Evolutionary conservation across 441 rosid genomes (phyloP).

Genomic region (Erodium chrysanthum): DNA sequence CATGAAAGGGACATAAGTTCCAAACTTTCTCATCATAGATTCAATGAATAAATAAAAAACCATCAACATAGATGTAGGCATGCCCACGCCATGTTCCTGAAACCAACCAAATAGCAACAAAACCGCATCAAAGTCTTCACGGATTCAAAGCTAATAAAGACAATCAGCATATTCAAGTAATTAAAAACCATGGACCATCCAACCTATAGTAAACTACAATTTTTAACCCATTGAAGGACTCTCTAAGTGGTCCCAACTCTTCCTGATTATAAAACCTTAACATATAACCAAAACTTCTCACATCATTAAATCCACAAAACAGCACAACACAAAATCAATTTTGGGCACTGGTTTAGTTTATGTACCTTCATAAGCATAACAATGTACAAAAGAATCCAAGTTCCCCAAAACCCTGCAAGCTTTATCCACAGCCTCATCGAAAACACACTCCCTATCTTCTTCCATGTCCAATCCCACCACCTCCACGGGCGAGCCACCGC

Average conservation of each 20-base stretch:
- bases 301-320: neutral
- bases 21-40: too few relatives aligned
- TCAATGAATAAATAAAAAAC: too few relatives aligned
- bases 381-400: conserved; percentile 67
- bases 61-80: too few relatives aligned
- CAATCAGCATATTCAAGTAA: too few relatives aligned
- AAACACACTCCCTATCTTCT: conserved; percentile 45
- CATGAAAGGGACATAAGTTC: too few relatives aligned
- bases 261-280: neutral
- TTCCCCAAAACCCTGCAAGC: conserved; percentile 44
- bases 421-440: conserved; percentile 55
- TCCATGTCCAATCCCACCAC: conserved; percentile 64
- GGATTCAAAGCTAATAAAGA: too few relatives aligned
- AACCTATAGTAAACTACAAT: neutral
- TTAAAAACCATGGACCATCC: too few relatives aligned
- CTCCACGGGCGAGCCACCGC: conserved; percentile 30
- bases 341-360: too few relatives aligned
- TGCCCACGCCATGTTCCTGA: too few relatives aligned
- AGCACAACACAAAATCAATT: too few relatives aligned
- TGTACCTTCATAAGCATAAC: conserved; percentile 57
- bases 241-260: neutral
- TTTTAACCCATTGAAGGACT: neutral
- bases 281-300: neutral
- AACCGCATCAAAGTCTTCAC: too few relatives aligned
- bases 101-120: too few relatives aligned